Evolutionary conservation across 2,329 filamentous ascomycete species (phyloP), one percentile per base, ranked within the genome.

Genomic region (Clonostachys rosea): DNA sequence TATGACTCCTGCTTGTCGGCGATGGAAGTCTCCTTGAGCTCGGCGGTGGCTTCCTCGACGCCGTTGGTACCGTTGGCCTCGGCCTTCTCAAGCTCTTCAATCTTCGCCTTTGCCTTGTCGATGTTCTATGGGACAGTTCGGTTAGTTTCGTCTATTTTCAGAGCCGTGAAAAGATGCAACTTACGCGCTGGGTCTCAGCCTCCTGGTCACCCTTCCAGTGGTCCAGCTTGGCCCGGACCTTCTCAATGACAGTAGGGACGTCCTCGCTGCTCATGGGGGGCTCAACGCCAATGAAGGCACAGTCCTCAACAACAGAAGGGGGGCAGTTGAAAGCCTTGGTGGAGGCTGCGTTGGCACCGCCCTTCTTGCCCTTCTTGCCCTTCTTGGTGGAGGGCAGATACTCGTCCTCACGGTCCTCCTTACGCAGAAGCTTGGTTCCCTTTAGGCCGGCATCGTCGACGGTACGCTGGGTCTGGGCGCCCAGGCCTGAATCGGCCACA

Each of bases 51-150:
- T 50, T 78, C 76, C 39, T 78, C 81, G 46, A 82, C 76, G 51
- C 65, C 74, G 56, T 71, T 75, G 55, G 55, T 51, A 55, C 65
- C 69, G 52, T 67, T 69, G 52, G 69, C 69, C 53, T 75, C 75
- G 51, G 68, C 73, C 46, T 73, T 68, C 59, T 96, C 92, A 47
- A 97, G 81, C 56, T 85, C 84, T 64, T 91, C 89, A 53, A 99
- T 95, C 69, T 96, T 91, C 70, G 92, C 92, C 76, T 96, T 87
- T 51, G 94, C 94, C 71, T 96, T 96, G 54, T 90, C 89, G 51
- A 97, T 86, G 77, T 99, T 99, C 94, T 97, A 60, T 30, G 39
- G 24, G 37, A 8, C 10, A 8, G 10, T 30, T 30, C 33, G 8
- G 50, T 71, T 61, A 48, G 46, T 35, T 13, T 7, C 16, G 20